These are phyloP conservation scores for Spergularia marina DNA, from an alignment of 148 eudicot species.

Conservation along the genomic window DNA sequence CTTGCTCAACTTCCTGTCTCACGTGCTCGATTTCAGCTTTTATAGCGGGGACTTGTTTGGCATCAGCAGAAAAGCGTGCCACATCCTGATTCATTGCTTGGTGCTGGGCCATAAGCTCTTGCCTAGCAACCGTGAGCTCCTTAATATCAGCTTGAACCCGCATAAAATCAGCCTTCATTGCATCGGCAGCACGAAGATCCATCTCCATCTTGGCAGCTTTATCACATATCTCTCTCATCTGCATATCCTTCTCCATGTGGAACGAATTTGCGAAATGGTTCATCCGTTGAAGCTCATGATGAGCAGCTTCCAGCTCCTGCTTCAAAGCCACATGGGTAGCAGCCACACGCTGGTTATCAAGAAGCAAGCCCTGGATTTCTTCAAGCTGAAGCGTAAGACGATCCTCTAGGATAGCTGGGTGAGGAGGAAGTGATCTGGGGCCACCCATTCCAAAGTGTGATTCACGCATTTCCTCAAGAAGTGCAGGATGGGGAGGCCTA, in stretches of 20 bases:
- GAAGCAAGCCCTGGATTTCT: conserved; percentile 69
- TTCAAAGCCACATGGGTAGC: conserved; percentile 92
- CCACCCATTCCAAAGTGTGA: conserved; percentile 55
- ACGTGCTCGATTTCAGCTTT: conserved; percentile 74
- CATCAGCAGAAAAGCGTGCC: conserved; percentile 61
- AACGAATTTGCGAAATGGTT: conserved; percentile 52
- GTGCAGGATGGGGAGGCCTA: conserved; percentile 60
- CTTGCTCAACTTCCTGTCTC: conserved; percentile 71
- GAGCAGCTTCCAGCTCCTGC: conserved; percentile 80
- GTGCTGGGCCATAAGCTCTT: conserved; percentile 65
- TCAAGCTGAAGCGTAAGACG: conserved; percentile 70
- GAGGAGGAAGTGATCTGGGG: conserved; percentile 68
- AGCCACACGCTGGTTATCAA: conserved; percentile 81
- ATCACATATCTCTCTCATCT: conserved; percentile 73
- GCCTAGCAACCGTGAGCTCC: conserved; percentile 62
- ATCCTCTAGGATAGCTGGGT: conserved; percentile 85
- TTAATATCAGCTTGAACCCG: conserved; percentile 66
- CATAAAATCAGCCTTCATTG: conserved; percentile 71
- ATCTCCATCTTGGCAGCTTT: conserved; percentile 72
- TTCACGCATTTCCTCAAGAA: conserved; percentile 74
- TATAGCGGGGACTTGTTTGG: conserved; percentile 70
- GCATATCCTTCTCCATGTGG: conserved; percentile 62
- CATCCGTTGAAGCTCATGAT: conserved; percentile 62
- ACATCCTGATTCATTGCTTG: conserved; percentile 82
- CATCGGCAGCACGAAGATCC: conserved; percentile 63